These are phyloP conservation scores for Darksidea phi DNA, from an alignment of 495 filamentous ascomycete species.

Conservation along the genomic window DNA sequence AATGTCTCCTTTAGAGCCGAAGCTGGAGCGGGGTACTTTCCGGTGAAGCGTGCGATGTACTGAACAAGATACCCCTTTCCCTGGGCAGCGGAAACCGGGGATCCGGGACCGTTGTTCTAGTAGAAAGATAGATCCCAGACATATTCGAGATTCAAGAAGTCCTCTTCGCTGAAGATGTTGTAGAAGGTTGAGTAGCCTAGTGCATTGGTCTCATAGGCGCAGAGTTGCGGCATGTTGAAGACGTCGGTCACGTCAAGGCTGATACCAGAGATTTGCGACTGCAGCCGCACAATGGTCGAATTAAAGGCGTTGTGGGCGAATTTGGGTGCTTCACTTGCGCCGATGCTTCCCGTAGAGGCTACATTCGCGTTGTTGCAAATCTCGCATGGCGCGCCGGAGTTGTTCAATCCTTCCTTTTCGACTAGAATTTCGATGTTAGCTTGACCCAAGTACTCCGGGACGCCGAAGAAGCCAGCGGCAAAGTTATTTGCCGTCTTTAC, in stretches of 20 bases:
- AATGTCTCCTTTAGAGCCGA: slow-evolving; percentile 30
- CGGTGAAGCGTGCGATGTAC: slow-evolving; percentile 25
- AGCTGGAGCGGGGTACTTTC: slow-evolving; percentile 1
- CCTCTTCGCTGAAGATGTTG: slow-evolving; percentile 41
- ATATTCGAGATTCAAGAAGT: slow-evolving; percentile 51
- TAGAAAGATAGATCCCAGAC: slow-evolving; percentile 49
- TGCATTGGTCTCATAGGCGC: slow-evolving; percentile 27
- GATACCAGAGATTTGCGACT: slow-evolving; percentile 36
- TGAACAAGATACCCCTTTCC: slow-evolving; percentile 23
- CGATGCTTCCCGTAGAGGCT: slow-evolving; percentile 36
- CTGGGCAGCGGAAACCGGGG: slow-evolving; percentile 23
- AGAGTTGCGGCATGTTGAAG: slow-evolving; percentile 26
- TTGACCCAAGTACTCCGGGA: slow-evolving; percentile 42
- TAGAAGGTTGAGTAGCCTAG: slow-evolving; percentile 32
- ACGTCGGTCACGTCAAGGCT: slow-evolving; percentile 34
- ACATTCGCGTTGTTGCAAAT: slow-evolving; percentile 43
- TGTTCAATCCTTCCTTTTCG: slow-evolving; percentile 30
- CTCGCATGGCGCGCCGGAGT: slow-evolving; percentile 28
- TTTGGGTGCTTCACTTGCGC: slow-evolving; percentile 34
- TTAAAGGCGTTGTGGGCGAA: slow-evolving; percentile 28
- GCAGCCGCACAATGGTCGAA: slow-evolving; percentile 13
- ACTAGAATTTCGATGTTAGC: slow-evolving; percentile 45
- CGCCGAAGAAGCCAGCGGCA: slow-evolving; percentile 46
- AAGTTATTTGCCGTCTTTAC: slow-evolving; percentile 45
- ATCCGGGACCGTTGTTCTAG: slow-evolving; percentile 42